A percentile compares a stretch with the other conserved stretches of the same genome.
Evolutionary conservation across 495 filamentous ascomycete genomes (phyloP).

Genomic region (Tuber microsphaerosporum): DNA sequence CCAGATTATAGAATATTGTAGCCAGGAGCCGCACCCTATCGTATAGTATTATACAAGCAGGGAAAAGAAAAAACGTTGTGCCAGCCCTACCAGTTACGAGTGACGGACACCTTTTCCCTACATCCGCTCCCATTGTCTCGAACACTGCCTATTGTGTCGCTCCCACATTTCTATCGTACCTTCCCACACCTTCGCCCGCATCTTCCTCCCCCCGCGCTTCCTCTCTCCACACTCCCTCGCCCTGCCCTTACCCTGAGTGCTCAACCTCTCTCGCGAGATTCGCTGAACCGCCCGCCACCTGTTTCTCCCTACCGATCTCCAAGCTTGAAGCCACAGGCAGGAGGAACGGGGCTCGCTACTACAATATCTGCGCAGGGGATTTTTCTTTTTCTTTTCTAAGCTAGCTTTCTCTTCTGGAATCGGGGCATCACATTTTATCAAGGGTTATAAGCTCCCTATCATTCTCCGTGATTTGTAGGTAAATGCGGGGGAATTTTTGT

Average conservation of each 20-base stretch:
- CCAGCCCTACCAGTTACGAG: background rate
- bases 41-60: background rate
- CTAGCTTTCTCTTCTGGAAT: background rate
- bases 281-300: background rate
- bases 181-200: background rate
- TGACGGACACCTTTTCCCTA: background rate
- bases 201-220: background rate
- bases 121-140: background rate
- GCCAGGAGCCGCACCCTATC: background rate
- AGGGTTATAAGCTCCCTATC: background rate
- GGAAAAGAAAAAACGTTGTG: background rate
- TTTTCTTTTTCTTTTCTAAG: background rate
- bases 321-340: background rate
- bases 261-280: background rate
- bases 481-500: constrained; percentile 33
- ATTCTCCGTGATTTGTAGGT: background rate
- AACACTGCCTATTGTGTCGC: background rate
- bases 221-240: background rate
- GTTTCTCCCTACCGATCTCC: background rate
- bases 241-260: background rate
- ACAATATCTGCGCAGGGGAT: background rate
- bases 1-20: background rate
- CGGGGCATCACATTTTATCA: background rate
- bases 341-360: background rate
- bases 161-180: background rate